A percentile compares a stretch with the other conserved stretches of the same genome.
Conservation (phyloP, 768 basidiomycete species). For the Infundibulicybe gibba region DNA sequence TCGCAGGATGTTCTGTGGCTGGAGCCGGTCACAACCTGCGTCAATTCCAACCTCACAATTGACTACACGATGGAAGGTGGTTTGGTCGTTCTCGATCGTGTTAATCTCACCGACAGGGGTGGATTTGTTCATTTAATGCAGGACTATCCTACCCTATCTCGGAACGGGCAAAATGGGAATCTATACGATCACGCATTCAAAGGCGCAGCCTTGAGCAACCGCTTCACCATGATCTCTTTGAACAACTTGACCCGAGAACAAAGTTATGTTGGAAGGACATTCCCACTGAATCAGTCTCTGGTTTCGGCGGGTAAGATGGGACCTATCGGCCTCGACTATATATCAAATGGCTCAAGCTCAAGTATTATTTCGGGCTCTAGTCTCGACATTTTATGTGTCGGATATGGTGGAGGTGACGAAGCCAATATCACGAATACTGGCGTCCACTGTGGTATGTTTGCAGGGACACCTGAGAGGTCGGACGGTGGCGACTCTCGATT, state of each 20-base stretch:
- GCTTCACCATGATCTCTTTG: conserved; percentile 8
- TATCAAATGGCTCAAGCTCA: no score
- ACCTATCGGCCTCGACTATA: conserved; percentile 2
- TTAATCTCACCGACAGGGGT: conserved; percentile 14
- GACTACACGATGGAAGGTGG: conserved; percentile 8
- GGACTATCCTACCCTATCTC: conserved; percentile 7
- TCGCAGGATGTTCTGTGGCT: conserved; percentile 19
- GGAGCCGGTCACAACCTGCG: conserved; percentile 17
- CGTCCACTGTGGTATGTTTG: conserved; percentile 14
- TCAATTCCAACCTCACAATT: conserved; percentile 17
- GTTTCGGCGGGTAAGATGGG: conserved; percentile 5
- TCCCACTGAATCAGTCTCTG: conserved; percentile 2
- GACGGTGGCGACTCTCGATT: conserved; percentile 14
- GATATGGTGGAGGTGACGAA: conserved; percentile 12
- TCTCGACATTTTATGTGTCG: conserved; percentile 6
- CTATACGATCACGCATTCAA: conserved; percentile 16
- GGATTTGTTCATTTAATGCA: conserved; percentile 13
- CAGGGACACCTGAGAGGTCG: conserved; percentile 13
- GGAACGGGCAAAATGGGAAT: conserved; percentile 16
- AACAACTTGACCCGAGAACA: conserved; percentile 11
- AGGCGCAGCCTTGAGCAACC: conserved; percentile 16
- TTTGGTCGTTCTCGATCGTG: background rate
- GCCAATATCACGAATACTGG: conserved; percentile 17
- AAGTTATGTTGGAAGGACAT: conserved; percentile 8
- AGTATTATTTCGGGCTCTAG: background rate